These are phyloP conservation scores for Colletotrichum siamense DNA, from an alignment of 2,329 filamentous ascomycete genomes.

Conservation along the genomic window DNA sequence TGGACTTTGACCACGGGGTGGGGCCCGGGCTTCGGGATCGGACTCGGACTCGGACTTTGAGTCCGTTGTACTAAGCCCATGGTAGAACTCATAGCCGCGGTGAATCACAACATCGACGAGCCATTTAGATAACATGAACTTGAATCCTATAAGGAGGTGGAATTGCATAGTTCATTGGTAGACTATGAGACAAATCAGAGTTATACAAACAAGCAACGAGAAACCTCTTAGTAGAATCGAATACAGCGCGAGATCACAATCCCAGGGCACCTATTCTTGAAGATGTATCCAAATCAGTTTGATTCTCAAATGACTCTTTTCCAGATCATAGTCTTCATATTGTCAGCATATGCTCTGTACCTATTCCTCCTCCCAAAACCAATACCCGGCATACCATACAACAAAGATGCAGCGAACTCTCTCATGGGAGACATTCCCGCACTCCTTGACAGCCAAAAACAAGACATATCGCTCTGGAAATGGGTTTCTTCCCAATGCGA, in stretches of 20 bases:
- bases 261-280: not conserved
- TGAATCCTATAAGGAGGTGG: not conserved
- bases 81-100: not conserved
- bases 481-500: not conserved
- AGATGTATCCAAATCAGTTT: not conserved
- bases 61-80: not conserved
- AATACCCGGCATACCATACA: not conserved
- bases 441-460: not conserved
- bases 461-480: not conserved
- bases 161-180: not conserved
- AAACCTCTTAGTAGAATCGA: not conserved
- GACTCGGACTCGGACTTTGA: not conserved
- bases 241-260: accelerated
- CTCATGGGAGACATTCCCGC: not conserved
- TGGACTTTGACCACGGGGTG: not conserved
- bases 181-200: not conserved
- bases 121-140: accelerated
- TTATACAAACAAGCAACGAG: not conserved
- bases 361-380: not conserved
- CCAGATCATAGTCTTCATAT: not conserved
- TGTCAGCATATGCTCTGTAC: not conserved
- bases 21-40: not conserved
- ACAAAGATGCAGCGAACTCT: not conserved
- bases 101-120: not conserved
- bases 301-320: not conserved